Evolutionary conservation across 2,329 filamentous ascomycete genomes (phyloP).

Genomic region (Saccharata proteae): DNA sequence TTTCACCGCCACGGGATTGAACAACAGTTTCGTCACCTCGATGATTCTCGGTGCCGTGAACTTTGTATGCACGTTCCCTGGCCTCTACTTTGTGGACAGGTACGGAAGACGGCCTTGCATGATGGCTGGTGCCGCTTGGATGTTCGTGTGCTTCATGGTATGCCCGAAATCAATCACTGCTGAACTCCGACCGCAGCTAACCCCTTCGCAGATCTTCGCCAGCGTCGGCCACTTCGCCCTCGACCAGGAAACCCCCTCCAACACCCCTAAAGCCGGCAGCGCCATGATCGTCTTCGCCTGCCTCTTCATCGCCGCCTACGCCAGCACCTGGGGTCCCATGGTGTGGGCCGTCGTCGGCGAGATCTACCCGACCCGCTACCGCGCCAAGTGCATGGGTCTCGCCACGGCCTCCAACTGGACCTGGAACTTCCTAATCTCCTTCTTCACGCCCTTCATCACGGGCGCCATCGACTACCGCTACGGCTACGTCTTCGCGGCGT

Average conservation of each 20-base stretch:
- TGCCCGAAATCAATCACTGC: not conserved
- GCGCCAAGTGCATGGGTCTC: constrained; percentile 27
- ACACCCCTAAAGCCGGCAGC: constrained; percentile 17
- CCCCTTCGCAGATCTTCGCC: constrained; percentile 29
- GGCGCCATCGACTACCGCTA: constrained; percentile 26
- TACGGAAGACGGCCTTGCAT: constrained; percentile 37
- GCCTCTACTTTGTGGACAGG: constrained; percentile 36
- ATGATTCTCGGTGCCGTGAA: constrained; percentile 38
- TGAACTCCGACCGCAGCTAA: no score
- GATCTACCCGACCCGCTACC: constrained; percentile 21
- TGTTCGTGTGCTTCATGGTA: constrained; percentile 45
- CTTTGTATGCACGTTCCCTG: constrained; percentile 34
- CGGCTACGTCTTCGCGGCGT: constrained; percentile 27
- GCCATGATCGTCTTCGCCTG: constrained; percentile 25
- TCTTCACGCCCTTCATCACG: constrained; percentile 37
- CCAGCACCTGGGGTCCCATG: constrained; percentile 20
- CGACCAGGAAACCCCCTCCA: constrained; percentile 14
- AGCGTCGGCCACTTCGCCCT: constrained; percentile 26
- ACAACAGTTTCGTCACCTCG: constrained; percentile 32
- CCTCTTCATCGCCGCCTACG: constrained; percentile 23
- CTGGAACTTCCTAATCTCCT: constrained; percentile 25
- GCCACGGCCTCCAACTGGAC: constrained; percentile 24
- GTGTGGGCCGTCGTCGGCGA: constrained; percentile 25
- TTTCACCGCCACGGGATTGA: constrained; percentile 8
- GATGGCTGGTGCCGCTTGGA: constrained; percentile 31